Conservation (phyloP, 768 basidiomycete genomes). For the Suillus lakei region DNA sequence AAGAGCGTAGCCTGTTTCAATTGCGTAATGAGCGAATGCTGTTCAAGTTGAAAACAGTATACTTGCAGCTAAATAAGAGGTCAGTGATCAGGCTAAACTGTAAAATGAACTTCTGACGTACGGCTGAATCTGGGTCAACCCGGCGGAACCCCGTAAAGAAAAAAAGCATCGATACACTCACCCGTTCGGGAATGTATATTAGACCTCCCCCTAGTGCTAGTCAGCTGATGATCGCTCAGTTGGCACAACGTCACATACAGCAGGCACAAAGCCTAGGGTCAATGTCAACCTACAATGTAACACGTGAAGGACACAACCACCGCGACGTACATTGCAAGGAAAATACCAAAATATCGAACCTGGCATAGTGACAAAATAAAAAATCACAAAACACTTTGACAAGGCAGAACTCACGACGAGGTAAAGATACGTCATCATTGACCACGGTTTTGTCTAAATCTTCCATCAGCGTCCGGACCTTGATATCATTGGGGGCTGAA, state of each 20-base stretch:
- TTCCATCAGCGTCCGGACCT: not conserved
- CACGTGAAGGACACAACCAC: not conserved
- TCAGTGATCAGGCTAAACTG: not conserved
- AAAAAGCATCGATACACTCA: not conserved
- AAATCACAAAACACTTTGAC: not conserved
- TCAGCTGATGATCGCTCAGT: not conserved
- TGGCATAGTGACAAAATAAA: not conserved
- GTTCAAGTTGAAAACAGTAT: not conserved
- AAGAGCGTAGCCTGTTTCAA: not conserved
- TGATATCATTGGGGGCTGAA: not conserved
- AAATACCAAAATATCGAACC: not conserved
- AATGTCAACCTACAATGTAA: not conserved
- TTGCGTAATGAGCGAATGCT: not conserved
- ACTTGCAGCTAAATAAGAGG: not conserved
- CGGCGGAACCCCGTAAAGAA: not conserved
- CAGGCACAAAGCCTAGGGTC: not conserved
- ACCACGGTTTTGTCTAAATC: not conserved
- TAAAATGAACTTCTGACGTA: not conserved
- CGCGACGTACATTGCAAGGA: not conserved
- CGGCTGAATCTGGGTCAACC: not conserved
- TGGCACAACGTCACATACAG: not conserved
- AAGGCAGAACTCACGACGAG: not conserved
- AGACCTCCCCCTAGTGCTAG: constrained; percentile 1
- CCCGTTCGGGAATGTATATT: not conserved
- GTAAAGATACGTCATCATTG: constrained; percentile 1